phyloP scores from a whole-genome alignment of 768 basidiomycete genomes.

The Trametes gibbosa region DNA sequence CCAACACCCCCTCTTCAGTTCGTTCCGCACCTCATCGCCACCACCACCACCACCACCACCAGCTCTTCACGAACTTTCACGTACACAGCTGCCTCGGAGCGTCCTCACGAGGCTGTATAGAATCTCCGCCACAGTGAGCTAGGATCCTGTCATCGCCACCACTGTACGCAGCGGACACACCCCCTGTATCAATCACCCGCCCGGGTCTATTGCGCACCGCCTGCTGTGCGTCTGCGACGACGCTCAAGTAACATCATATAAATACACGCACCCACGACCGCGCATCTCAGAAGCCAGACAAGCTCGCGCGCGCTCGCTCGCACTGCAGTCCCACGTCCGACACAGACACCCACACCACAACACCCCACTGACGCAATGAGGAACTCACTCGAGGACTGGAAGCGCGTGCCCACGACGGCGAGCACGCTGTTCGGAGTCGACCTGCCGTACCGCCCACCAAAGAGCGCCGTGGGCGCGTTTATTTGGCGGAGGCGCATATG shows the following conservation, averaged over 20 bases:
- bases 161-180: neutral
- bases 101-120: conserved; percentile 1
- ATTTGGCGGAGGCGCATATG: conserved; percentile 55
- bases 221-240: no score
- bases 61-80: conserved; percentile 1
- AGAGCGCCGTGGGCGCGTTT: conserved; percentile 20
- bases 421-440: conserved; percentile 25
- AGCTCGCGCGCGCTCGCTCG: neutral
- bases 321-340: no score
- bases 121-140: neutral
- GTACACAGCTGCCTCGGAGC: neutral
- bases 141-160: neutral
- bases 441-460: conserved; percentile 30
- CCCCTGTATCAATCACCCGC: neutral
- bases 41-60: neutral
- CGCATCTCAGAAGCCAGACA: neutral
- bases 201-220: neutral
- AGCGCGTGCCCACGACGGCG: conserved; percentile 18
- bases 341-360: neutral
- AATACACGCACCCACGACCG: neutral
- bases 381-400: conserved; percentile 23
- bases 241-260: no score
- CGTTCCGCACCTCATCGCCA: neutral
- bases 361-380: neutral
- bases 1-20: neutral